These are phyloP conservation scores for Cryptosporidium bovis DNA, from an alignment of 169 alveolate genomes.

Conservation along the genomic window DNA sequence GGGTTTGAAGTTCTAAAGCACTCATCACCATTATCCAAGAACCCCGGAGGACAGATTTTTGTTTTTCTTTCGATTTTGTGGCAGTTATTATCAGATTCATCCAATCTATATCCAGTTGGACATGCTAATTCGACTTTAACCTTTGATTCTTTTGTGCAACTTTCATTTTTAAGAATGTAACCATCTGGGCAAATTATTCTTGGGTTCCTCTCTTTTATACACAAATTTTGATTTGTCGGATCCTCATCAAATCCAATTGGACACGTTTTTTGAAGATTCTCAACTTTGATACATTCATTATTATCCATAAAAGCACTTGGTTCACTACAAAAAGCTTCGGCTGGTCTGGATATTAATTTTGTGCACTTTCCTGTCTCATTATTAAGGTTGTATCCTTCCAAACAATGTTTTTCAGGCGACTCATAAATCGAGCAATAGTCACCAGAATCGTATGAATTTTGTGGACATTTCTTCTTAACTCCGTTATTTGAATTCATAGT, in stretches of 20 bases:
- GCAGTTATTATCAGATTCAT: slow-evolving; percentile 26
- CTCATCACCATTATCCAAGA: slow-evolving; percentile 56
- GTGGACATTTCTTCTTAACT: slow-evolving; percentile 37
- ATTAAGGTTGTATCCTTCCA: slow-evolving; percentile 38
- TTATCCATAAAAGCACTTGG: slow-evolving; percentile 1
- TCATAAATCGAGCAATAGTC: slow-evolving; percentile 33
- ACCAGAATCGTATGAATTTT: slow-evolving; percentile 55
- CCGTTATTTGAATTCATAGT: not conserved
- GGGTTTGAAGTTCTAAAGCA: slow-evolving; percentile 45
- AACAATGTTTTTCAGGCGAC: slow-evolving; percentile 60
- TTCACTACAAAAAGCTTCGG: slow-evolving; percentile 36
- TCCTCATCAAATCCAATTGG: slow-evolving; percentile 40
- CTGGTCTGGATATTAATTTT: slow-evolving; percentile 23
- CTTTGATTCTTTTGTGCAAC: slow-evolving; percentile 20
- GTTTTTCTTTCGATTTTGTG: slow-evolving; percentile 32
- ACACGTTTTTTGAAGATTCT: slow-evolving; percentile 25
- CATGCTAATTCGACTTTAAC: not conserved
- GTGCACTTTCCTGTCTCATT: slow-evolving; percentile 36
- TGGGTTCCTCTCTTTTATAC: slow-evolving; percentile 18
- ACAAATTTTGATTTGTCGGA: slow-evolving; percentile 31
- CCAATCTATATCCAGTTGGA: slow-evolving; percentile 42
- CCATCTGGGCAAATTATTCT: slow-evolving; percentile 58
- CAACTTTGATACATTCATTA: slow-evolving; percentile 29
- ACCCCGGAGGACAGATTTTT: slow-evolving; percentile 61
- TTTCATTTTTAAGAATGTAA: not conserved